Percentiles rank a stretch among this genome's conserved stretches.
Conservation (phyloP, 225 moss, liverwort and hornwort species). For the Pleurozium schreberi region DNA sequence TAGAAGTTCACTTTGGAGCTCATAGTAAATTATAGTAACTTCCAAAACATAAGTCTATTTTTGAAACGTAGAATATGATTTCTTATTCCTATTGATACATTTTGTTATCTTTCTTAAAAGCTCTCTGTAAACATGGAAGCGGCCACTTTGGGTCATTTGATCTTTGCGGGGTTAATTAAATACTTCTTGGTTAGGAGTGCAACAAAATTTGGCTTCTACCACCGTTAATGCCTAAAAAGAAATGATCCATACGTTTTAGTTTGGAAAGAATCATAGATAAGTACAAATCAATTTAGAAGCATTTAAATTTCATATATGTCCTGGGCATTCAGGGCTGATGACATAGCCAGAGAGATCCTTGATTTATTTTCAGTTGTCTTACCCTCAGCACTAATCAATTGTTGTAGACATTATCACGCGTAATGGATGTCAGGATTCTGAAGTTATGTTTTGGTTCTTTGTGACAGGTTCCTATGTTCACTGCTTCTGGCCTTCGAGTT, state of each 20-base stretch:
- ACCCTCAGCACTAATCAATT: not conserved
- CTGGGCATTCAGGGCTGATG: not conserved
- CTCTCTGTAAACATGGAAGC: not conserved
- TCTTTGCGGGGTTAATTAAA: not conserved
- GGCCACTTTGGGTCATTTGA: not conserved
- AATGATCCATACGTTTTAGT: not conserved
- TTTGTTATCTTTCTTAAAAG: not conserved
- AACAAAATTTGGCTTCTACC: not conserved
- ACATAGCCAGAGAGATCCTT: not conserved
- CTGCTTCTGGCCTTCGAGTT: slow-evolving; percentile 77
- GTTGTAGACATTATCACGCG: not conserved
- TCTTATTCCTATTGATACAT: not conserved
- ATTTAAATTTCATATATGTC: not conserved
- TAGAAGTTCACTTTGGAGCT: not conserved
- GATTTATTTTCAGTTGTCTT: not conserved
- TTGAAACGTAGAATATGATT: not conserved
- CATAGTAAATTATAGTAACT: not conserved
- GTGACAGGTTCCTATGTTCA: slow-evolving; percentile 83
- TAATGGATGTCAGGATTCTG: not conserved
- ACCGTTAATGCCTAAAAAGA: not conserved
- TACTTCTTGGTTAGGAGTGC: not conserved
- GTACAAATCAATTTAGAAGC: not conserved
- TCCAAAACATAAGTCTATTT: not conserved
- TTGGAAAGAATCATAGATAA: not conserved
- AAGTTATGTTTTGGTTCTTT: not conserved